Evolutionary conservation across 805 yeast species (phyloP), one percentile per base, ranked within the genome.

Genomic region (Cyberlindnera meyerae): DNA sequence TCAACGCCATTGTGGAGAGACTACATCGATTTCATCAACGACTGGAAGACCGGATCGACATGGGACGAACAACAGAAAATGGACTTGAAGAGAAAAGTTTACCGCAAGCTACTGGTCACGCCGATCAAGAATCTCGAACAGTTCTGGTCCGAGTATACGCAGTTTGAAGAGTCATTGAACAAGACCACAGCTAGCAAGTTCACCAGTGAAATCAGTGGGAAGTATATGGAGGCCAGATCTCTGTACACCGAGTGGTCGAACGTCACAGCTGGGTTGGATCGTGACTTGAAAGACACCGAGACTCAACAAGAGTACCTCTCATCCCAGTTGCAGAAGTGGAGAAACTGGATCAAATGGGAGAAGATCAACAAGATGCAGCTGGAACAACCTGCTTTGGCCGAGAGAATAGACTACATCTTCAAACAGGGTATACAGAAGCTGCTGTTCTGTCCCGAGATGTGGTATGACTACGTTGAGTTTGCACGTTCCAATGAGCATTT

Each of bases 41-140:
- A 73, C 24, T 84, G 93, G 90, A 77, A 77, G 33, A 89, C 95
- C 3, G 70, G 76, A 13, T 77, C 79, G 24, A 75, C 80, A 29
- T 86, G 90, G 82, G 97, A 90, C 54, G 81, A 77, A 45, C 88
- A 83, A 54, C 89, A 83, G 49, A 81, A 84, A 45, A 71, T 74
- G 51, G 96, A 86, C 51, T 65, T 80, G 51, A 73, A 83, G 31
- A 71, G 97, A 49, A 79, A 77, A 44, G 70, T 82, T 5, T 86
- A 81, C 58, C 75, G 82, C 47, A 73, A 73, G 40, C 77, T 82
- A 45, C 67, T 88, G 14, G 65, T 73, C n/a, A 70, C 78, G n/a
- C 98, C 98, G 4, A 68, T 85, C 18, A 71, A 72, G 33, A 76
- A 78, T 42, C 63, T 90, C 32, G 96, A 89, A 55, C 70, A 68